Conservation (phyloP, 805 yeast species). For the Wickerhamomyces bovis region DNA sequence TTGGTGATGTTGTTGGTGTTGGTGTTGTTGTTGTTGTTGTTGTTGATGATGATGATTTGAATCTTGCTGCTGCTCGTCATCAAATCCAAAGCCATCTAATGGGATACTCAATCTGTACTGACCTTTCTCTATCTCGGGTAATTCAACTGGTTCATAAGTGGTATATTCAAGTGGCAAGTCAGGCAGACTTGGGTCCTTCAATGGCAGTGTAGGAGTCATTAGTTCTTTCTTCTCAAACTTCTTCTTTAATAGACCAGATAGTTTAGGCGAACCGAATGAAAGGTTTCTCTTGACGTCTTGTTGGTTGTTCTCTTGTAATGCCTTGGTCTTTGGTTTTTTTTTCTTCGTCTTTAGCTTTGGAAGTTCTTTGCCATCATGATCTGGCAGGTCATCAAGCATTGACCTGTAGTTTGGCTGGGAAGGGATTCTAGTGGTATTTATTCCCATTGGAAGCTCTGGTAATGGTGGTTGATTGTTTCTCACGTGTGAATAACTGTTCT, state of each 20-base stretch:
- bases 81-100: slow-evolving; percentile 18
- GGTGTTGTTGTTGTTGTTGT: neutral
- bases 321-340: slow-evolving; percentile 6
- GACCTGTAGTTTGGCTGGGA: slow-evolving; percentile 20
- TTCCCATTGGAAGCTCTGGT: slow-evolving; percentile 17
- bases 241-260: neutral
- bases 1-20: neutral
- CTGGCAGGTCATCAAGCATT: slow-evolving; percentile 18
- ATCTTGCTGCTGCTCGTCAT: neutral
- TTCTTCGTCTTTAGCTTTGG: slow-evolving; percentile 1
- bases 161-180: neutral
- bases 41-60: neutral
- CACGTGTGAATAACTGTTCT: slow-evolving; percentile 32
- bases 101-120: slow-evolving; percentile 24
- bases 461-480: slow-evolving; percentile 17
- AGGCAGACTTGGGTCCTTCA: neutral
- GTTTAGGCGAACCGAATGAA: neutral
- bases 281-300: neutral
- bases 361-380: neutral
- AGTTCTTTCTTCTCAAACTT: neutral
- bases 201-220: neutral
- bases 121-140: slow-evolving; percentile 22
- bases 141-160: slow-evolving; percentile 18
- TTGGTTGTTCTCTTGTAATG: slow-evolving; percentile 1
- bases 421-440: slow-evolving; percentile 2